These are phyloP conservation scores for Coniochaeta prunicola DNA, from an alignment of 2,329 filamentous ascomycete species.

Conservation along the genomic window DNA sequence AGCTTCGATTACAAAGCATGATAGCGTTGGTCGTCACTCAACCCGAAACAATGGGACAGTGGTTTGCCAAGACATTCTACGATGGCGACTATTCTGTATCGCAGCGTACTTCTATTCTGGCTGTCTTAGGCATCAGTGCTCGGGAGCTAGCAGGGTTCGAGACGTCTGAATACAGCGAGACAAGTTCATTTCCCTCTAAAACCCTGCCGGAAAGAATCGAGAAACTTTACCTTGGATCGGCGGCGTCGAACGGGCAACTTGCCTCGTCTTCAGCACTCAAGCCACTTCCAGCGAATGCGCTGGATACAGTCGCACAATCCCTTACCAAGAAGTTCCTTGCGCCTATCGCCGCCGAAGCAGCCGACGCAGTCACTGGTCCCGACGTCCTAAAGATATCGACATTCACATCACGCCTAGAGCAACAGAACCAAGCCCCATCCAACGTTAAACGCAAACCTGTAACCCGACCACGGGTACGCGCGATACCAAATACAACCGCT, in stretches of 20 bases:
- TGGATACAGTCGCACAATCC: constrained; percentile 60
- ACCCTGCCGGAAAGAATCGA: constrained; percentile 68
- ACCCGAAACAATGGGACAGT: constrained; percentile 70
- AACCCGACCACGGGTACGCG: constrained; percentile 32
- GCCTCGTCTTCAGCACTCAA: constrained; percentile 33
- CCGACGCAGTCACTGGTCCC: constrained; percentile 72
- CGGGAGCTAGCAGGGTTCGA: constrained; percentile 79
- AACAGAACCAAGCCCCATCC: constrained; percentile 7
- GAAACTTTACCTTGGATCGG: constrained; percentile 51
- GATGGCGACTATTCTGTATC: constrained; percentile 85
- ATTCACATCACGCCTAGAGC: constrained; percentile 70
- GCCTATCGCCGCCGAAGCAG: constrained; percentile 74
- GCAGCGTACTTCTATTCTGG: constrained; percentile 75
- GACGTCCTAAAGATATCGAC: constrained; percentile 82
- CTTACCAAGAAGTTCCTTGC: constrained; percentile 69
- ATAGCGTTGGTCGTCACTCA: constrained; percentile 73
- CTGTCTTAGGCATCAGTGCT: constrained; percentile 72
- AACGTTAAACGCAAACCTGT: constrained; percentile 17
- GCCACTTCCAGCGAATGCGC: constrained; percentile 46
- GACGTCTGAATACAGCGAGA: constrained; percentile 40
- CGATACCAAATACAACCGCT: constrained; percentile 71
- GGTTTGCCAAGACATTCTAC: constrained; percentile 81
- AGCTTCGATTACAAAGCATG: constrained; percentile 70
- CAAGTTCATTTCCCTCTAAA: constrained; percentile 69
- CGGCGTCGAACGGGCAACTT: constrained; percentile 14